Evolutionary conservation across 2,329 filamentous ascomycete species (phyloP).

Genomic region (Colletotrichum karsti): DNA sequence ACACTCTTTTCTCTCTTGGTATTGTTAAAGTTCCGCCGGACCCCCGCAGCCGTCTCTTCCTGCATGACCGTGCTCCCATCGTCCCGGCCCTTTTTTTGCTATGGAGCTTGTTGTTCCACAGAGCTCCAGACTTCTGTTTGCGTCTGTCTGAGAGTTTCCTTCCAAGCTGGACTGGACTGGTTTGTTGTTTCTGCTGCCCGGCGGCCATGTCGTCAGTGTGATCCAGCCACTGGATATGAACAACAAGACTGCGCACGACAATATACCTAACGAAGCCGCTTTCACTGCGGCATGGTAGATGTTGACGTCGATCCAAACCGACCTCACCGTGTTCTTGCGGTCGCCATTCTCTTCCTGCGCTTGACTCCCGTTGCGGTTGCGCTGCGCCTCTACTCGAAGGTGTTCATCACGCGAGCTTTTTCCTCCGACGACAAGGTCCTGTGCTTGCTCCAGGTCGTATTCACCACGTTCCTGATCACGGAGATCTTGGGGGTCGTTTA

Average conservation of each 20-base stretch:
- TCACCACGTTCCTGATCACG: conserved; percentile 28
- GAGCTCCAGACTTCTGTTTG: no score
- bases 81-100: no score
- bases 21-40: no score
- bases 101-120: no score
- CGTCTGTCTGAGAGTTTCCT: no score
- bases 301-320: conserved; percentile 2
- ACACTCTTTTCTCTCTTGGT: background rate
- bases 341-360: conserved; percentile 39
- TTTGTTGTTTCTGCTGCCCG: background rate
- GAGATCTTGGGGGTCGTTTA: conserved; percentile 33
- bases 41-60: no score
- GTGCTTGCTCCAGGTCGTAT: conserved; percentile 35
- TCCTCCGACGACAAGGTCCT: conserved; percentile 40
- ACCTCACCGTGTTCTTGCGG: conserved; percentile 29
- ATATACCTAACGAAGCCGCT: background rate
- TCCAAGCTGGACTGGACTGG: no score
- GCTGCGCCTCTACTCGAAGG: conserved; percentile 39
- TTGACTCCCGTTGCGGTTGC: conserved; percentile 38
- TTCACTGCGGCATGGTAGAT: conserved; percentile 10
- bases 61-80: no score
- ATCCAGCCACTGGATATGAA: no score
- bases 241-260: no score
- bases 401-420: conserved; percentile 38
- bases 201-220: background rate